Base-by-base conservation (phyloP, 768 basidiomycete species). In the Mycena galericulata region DNA sequence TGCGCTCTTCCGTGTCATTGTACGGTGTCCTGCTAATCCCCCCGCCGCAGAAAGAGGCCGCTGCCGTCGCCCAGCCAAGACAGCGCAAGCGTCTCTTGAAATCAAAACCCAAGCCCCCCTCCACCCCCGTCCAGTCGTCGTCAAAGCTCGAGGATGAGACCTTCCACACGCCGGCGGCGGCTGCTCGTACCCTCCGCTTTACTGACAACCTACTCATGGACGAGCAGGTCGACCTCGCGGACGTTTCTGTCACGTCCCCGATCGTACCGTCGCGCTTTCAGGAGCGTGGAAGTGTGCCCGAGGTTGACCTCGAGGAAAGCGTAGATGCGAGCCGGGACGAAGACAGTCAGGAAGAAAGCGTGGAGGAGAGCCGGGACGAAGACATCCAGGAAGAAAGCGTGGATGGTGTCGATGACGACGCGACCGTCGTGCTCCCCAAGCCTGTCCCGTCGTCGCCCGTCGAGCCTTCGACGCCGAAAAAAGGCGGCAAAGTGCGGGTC, bases 111-210 rank as follows among this genome's bases (percentile, higher is more conserved):
- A 20, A 24, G 9, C 47, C 24, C 18, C 41, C 70, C 2, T 27
- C 27, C 4, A 40, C 60, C 6, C 67, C 71, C 7, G 56, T 65
- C 26, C 67, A 64, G 15, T 64, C 71, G 15, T 38, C 63, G 22
- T 49, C 72, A 46, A 79, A 85, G 29, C 90, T 91, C 74, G 85
- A 88, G n/a, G n/a, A n/a, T 40, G 83, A 82, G 45, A 89, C 91
- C 73, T 92, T 90, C 89, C 85, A 83, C 32, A 89, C 90, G 0
- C 89, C 90, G 9, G 84, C 84, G 3, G 78, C 79, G 12, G 75
- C 85, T 2, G 86, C 84, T 17, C 89, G 89, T 41, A 87, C 87
- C 0, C 80, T 93, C 17, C 87, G 85, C 57, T 92, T 93, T 69
- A 85, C 85, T 1, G 88, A 90, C 43, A 89, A 88, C 65, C 81